These are phyloP conservation scores for Epichloe uncinata DNA, from an alignment of 2,329 filamentous ascomycete genomes.

Conservation along the genomic window DNA sequence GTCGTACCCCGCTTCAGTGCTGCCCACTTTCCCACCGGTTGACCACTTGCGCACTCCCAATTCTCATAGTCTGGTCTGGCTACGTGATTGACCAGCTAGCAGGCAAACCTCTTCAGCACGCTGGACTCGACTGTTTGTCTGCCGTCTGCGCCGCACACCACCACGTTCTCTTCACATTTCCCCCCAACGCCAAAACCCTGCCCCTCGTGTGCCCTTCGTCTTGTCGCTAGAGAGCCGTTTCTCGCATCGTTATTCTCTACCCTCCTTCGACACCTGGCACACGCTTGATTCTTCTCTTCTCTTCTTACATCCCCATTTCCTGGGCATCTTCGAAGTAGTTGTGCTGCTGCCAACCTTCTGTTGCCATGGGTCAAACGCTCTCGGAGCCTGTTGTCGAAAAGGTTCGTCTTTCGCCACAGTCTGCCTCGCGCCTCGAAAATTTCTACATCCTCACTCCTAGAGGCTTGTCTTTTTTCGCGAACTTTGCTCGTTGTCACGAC, in stretches of 20 bases:
- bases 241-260: constrained; percentile 1
- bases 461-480: background rate
- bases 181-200: constrained; percentile 1
- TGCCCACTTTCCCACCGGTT: background rate
- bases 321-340: constrained; percentile 13
- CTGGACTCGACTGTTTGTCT: background rate
- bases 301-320: constrained; percentile 6
- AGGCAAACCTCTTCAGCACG: background rate
- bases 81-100: background rate
- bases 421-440: background rate
- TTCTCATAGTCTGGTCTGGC: background rate
- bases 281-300: constrained; percentile 2
- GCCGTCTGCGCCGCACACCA: background rate
- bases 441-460: background rate
- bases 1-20: background rate
- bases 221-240: constrained; percentile 3
- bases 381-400: constrained; percentile 98
- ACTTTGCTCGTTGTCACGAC: background rate
- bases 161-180: constrained; percentile 1
- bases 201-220: constrained; percentile 4
- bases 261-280: constrained; percentile 2
- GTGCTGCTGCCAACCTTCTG: constrained; percentile 15
- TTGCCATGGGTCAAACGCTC: constrained; percentile 90
- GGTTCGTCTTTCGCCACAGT: constrained; percentile 38
- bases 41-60: background rate